Evolutionary conservation across 495 filamentous ascomycete species (phyloP).

Genomic region (Jackrogersella multiformis): DNA sequence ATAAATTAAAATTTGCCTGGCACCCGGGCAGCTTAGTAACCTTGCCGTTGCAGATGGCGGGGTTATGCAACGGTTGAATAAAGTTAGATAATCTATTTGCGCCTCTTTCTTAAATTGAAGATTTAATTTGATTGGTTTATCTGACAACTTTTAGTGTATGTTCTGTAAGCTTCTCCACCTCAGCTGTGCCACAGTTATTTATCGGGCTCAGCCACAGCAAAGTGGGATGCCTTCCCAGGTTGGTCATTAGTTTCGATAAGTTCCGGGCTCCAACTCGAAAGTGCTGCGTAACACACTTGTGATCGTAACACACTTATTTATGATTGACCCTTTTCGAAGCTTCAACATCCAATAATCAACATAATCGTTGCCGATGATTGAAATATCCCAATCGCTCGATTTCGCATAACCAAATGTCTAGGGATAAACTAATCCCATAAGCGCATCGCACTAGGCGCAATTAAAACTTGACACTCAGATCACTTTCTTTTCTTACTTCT

Average conservation of each 20-base stretch:
- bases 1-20: slow-evolving; percentile 16
- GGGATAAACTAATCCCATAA: slow-evolving; percentile 29
- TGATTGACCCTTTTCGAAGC: slow-evolving; percentile 27
- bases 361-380: slow-evolving; percentile 21
- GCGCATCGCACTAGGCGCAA: slow-evolving; percentile 34
- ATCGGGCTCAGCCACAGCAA: not conserved
- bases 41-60: slow-evolving; percentile 3
- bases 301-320: not conserved
- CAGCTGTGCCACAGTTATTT: slow-evolving; percentile 15
- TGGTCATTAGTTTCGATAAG: too few species aligned
- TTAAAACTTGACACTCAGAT: slow-evolving; percentile 8
- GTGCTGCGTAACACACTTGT: too few species aligned
- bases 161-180: slow-evolving; percentile 27
- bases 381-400: slow-evolving; percentile 16
- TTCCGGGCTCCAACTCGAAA: too few species aligned
- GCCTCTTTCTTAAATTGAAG: not conserved
- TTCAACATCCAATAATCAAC: slow-evolving; percentile 12
- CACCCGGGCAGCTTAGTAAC: not conserved
- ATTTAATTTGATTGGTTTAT: slow-evolving; percentile 10
- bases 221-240: slow-evolving; percentile 20
- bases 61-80: slow-evolving; percentile 19
- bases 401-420: slow-evolving; percentile 20
- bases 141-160: not conserved
- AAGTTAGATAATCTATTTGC: slow-evolving; percentile 9
- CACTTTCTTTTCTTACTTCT: slow-evolving; percentile 27